phyloP scores from a whole-genome alignment of 2,329 filamentous ascomycete species.

The Aspergillus pseudoviridinutans region DNA sequence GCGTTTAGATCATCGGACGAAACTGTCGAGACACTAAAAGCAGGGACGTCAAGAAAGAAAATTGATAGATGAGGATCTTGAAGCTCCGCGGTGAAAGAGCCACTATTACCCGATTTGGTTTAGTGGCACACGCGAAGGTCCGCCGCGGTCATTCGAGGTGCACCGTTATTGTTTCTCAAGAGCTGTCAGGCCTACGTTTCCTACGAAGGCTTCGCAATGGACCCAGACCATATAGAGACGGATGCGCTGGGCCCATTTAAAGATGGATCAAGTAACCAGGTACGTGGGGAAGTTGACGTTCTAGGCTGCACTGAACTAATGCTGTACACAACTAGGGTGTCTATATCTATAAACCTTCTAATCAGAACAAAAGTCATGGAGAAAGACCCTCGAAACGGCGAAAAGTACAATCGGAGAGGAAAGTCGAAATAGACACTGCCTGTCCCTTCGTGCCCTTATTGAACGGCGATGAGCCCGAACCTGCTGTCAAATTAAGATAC shows the following conservation, averaged over 20 bases:
- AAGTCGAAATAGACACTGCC: slow-evolving; percentile 7
- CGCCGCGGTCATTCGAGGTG: slow-evolving; percentile 7
- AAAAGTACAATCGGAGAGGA: slow-evolving; percentile 45
- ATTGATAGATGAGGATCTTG: slow-evolving; percentile 10
- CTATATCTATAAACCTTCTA: slow-evolving; percentile 58
- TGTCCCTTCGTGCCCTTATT: slow-evolving; percentile 38
- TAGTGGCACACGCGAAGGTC: slow-evolving; percentile 24
- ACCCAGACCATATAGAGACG: slow-evolving; percentile 11
- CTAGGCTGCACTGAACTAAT: not conserved
- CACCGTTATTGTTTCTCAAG: not conserved
- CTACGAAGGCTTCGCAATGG: slow-evolving; percentile 14
- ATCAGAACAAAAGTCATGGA: slow-evolving; percentile 30
- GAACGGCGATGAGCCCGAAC: slow-evolving; percentile 33
- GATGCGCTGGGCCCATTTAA: slow-evolving; percentile 22
- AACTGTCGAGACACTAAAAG: not conserved
- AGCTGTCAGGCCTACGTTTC: not conserved
- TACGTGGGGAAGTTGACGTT: slow-evolving; percentile 8
- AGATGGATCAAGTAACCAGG: slow-evolving; percentile 29
- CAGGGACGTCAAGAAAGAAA: not conserved
- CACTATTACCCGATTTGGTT: slow-evolving; percentile 26
- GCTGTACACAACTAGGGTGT: slow-evolving; percentile 47
- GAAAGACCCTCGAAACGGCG: slow-evolving; percentile 56
- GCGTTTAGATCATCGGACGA: slow-evolving; percentile 31
- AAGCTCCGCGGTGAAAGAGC: slow-evolving; percentile 24
- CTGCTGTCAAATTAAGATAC: slow-evolving; percentile 33